Evolutionary conservation across 1,284 basidiomycete genomes (phyloP).

Genomic region (Phenoliferia sp.): DNA sequence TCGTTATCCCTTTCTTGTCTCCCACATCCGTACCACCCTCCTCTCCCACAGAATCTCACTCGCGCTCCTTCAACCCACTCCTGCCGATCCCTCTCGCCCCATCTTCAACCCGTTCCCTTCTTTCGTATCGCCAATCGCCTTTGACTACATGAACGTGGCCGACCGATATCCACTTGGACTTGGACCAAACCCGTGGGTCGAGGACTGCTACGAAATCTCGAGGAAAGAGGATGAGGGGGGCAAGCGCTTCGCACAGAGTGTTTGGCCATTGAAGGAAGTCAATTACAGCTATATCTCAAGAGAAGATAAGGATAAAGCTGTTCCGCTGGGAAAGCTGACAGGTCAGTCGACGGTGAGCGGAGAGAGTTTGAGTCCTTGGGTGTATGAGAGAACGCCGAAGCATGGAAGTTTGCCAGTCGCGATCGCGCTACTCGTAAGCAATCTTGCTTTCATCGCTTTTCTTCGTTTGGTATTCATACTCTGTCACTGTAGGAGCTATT

Average conservation of each 20-base stretch:
- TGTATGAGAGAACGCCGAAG: not conserved
- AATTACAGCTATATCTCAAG: not conserved
- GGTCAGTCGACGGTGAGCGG: no score
- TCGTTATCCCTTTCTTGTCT: not conserved
- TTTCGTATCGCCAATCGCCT: not conserved
- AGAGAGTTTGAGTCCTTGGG: not conserved
- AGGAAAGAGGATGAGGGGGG: not conserved
- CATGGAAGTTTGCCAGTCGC: not conserved
- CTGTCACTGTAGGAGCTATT: not conserved
- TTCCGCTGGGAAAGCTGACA: not conserved
- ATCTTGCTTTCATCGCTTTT: no score
- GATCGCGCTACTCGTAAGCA: slow-evolving; percentile 1
- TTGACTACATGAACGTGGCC: not conserved
- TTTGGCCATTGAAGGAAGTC: not conserved
- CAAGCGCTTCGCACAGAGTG: not conserved
- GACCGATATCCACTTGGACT: not conserved
- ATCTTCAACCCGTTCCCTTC: not conserved
- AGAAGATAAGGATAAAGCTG: not conserved
- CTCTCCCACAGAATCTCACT: not conserved
- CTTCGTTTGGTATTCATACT: not conserved
- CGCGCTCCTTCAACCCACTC: not conserved
- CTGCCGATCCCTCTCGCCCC: not conserved
- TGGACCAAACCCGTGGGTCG: slow-evolving; percentile 1
- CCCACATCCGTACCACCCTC: not conserved
- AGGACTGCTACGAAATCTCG: not conserved